These are phyloP conservation scores for Pythium rishiriense DNA, from an alignment of 352 stramenopile species.

Conservation along the genomic window DNA sequence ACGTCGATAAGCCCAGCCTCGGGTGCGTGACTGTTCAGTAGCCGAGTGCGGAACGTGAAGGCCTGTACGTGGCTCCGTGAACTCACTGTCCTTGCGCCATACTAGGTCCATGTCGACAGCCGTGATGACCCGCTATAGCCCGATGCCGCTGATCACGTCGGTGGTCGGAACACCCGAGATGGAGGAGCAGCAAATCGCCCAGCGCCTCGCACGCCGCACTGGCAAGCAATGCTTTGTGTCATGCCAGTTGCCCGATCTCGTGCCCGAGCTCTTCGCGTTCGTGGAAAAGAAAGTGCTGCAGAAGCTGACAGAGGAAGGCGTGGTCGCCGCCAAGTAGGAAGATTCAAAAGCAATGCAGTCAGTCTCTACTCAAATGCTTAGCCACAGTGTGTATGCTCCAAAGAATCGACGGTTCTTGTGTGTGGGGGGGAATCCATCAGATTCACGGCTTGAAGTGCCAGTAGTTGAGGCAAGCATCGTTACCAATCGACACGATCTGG, in stretches of 20 bases:
- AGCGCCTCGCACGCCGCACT: conserved; percentile 64
- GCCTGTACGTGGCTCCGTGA: background rate
- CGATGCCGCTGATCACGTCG: conserved; percentile 78
- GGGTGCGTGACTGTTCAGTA: conserved; percentile 24
- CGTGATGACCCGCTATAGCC: conserved; percentile 73
- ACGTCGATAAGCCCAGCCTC: conserved; percentile 40
- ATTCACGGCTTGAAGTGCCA: conserved; percentile 50
- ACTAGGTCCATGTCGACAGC: conserved; percentile 74
- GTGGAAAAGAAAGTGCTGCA: conserved; percentile 67
- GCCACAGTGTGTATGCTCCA: conserved; percentile 7
- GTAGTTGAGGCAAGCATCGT: conserved; percentile 80
- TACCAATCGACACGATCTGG: conserved; percentile 76
- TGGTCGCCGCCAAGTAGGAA: conserved; percentile 31
- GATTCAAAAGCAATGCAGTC: background rate
- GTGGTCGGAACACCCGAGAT: conserved; percentile 66
- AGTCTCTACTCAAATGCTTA: conserved; percentile 14
- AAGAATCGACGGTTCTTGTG: background rate
- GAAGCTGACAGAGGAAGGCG: conserved; percentile 50
- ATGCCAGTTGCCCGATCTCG: conserved; percentile 70
- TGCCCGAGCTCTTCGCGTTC: conserved; percentile 69
- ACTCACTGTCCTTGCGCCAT: too few species aligned
- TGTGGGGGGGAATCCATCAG: too few species aligned
- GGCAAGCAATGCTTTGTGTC: conserved; percentile 79
- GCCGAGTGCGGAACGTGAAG: background rate
- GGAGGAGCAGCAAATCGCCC: conserved; percentile 82